These are phyloP conservation scores for Teunomyces kruisii DNA, from an alignment of 805 yeast genomes.

Conservation along the genomic window DNA sequence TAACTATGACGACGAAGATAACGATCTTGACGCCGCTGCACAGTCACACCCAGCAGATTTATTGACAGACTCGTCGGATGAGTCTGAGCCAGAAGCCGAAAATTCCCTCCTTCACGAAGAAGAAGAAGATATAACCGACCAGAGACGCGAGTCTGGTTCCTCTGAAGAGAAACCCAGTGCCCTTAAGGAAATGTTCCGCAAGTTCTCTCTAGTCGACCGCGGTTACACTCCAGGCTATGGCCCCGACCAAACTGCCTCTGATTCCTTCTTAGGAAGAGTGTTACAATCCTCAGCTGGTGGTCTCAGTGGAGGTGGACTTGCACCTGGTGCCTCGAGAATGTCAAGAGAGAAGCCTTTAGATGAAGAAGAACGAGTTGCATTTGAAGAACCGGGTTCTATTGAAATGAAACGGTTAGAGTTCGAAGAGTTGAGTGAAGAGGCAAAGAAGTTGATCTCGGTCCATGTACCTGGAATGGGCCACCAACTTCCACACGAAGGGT, in stretches of 20 bases:
- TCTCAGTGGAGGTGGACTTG: constrained; percentile 42
- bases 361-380: constrained; percentile 21
- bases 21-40: constrained; percentile 1
- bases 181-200: constrained; percentile 32
- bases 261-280: constrained; percentile 40
- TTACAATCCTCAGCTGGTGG: constrained; percentile 26
- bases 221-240: constrained; percentile 21
- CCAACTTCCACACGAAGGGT: background rate
- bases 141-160: constrained; percentile 3
- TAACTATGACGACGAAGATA: constrained; percentile 12
- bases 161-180: constrained; percentile 12
- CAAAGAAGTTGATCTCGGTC: constrained; percentile 50
- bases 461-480: constrained; percentile 35
- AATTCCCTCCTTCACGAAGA: background rate
- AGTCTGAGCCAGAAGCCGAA: constrained; percentile 4
- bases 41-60: background rate
- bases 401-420: constrained; percentile 46
- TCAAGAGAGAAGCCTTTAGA: constrained; percentile 17
- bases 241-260: constrained; percentile 27
- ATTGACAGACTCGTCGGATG: constrained; percentile 1
- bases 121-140: constrained; percentile 4
- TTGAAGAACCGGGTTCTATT: constrained; percentile 31
- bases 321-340: constrained; percentile 36
- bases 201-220: constrained; percentile 34
- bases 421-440: constrained; percentile 49